Evolutionary conservation across 2,329 filamentous ascomycete genomes (phyloP).

Genomic region (Zymoseptoria pseudotritici): DNA sequence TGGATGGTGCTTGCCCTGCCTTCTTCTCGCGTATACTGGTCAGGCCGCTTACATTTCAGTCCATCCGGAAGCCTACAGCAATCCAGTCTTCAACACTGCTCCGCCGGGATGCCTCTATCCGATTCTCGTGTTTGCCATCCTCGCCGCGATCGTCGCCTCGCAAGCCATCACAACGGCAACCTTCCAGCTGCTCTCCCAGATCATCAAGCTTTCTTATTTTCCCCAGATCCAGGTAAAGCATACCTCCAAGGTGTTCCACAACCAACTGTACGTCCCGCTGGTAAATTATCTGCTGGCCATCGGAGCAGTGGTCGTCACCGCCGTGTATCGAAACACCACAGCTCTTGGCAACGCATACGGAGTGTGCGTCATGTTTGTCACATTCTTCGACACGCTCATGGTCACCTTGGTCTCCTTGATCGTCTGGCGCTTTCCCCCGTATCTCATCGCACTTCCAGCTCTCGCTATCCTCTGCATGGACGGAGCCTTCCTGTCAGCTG

Average conservation of each 20-base stretch:
- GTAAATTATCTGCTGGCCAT: constrained; percentile 73
- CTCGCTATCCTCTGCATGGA: constrained; percentile 60
- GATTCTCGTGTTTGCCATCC: constrained; percentile 58
- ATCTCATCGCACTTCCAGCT: constrained; percentile 55
- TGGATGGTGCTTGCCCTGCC: constrained; percentile 57
- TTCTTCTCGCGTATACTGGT: constrained; percentile 60
- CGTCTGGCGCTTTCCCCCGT: constrained; percentile 59
- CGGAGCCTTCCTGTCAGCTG: constrained; percentile 61
- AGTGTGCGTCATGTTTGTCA: constrained; percentile 72
- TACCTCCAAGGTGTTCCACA: constrained; percentile 62
- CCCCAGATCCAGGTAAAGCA: constrained; percentile 68
- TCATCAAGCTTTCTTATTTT: constrained; percentile 68
- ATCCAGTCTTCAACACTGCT: constrained; percentile 66
- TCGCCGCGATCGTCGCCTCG: constrained; percentile 64
- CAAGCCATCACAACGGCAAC: constrained; percentile 69
- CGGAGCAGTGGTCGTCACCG: constrained; percentile 66
- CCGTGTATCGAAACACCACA: constrained; percentile 46
- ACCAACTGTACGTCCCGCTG: constrained; percentile 68
- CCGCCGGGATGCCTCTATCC: constrained; percentile 63
- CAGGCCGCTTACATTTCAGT: constrained; percentile 66
- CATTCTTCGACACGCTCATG: constrained; percentile 70
- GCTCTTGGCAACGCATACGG: constrained; percentile 66
- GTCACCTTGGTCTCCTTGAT: constrained; percentile 64
- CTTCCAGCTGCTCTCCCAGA: constrained; percentile 59
- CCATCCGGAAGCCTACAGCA: constrained; percentile 54